These are phyloP conservation scores for Blastobotrys capitulatus DNA, from an alignment of 1,139 yeast species.

Conservation along the genomic window DNA sequence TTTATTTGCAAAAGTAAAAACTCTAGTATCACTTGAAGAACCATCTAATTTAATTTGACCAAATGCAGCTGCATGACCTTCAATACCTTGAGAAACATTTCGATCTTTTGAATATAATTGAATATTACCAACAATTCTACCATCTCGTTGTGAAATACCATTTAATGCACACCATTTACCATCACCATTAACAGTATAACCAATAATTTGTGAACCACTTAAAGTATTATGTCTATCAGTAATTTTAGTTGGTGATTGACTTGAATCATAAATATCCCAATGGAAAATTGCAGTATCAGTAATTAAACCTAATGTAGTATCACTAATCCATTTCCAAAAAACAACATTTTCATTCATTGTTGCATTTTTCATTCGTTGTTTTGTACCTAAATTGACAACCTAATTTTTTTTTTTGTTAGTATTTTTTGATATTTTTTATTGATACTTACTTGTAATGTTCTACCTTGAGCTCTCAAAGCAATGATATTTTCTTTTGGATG, in stretches of 20 bases:
- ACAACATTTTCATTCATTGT: slow-evolving; percentile 85
- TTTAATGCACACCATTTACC: slow-evolving; percentile 92
- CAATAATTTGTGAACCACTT: slow-evolving; percentile 82
- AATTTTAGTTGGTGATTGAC: slow-evolving; percentile 72
- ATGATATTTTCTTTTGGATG: slow-evolving; percentile 86
- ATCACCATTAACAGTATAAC: slow-evolving; percentile 75
- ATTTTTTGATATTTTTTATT: no score
- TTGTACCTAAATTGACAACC: slow-evolving; percentile 80
- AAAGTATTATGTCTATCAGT: slow-evolving; percentile 81
- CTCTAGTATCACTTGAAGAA: slow-evolving; percentile 70
- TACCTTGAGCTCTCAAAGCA: slow-evolving; percentile 92
- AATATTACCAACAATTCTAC: slow-evolving; percentile 93
- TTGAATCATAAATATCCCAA: slow-evolving; percentile 83
- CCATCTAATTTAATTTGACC: slow-evolving; percentile 71
- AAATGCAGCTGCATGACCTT: slow-evolving; percentile 94
- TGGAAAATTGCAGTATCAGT: slow-evolving; percentile 69
- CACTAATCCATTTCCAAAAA: slow-evolving; percentile 91
- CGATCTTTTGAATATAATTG: slow-evolving; percentile 86
- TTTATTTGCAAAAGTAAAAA: slow-evolving; percentile 84
- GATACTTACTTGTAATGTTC: slow-evolving; percentile 61
- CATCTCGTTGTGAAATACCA: slow-evolving; percentile 93
- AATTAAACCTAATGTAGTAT: slow-evolving; percentile 71
- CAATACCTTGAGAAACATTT: slow-evolving; percentile 92
- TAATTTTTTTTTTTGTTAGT: slow-evolving; percentile 6
- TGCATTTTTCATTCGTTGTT: slow-evolving; percentile 84